Percentiles rank a stretch among this genome's conserved stretches.
Evolutionary conservation across 108 stramenopile species (phyloP).

Genomic region (Fragilaria crotonensis): DNA sequence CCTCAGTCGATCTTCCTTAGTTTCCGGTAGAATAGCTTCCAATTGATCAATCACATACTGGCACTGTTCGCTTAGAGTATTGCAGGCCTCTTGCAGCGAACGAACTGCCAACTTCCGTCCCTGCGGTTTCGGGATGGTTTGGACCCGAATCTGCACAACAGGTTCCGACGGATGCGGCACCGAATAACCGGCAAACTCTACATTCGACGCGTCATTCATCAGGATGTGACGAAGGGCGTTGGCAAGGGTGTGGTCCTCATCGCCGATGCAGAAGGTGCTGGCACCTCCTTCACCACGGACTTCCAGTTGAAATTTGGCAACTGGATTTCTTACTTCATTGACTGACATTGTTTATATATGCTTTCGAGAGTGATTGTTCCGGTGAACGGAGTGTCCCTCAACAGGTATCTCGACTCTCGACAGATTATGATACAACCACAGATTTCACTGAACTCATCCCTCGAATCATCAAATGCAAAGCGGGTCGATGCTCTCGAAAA

Average conservation of each 20-base stretch:
- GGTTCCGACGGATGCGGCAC: constrained; percentile 96
- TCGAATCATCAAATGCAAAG: too few relatives aligned
- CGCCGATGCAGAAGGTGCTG: constrained; percentile 82
- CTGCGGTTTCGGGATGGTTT: constrained; percentile 43
- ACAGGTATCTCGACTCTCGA: too few relatives aligned
- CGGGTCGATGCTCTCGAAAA: too few relatives aligned
- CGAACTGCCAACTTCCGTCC: constrained; percentile 37
- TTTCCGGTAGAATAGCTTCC: constrained; percentile 61
- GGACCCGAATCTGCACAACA: constrained; percentile 87
- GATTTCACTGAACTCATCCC: too few relatives aligned
- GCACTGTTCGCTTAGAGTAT: constrained; percentile 59
- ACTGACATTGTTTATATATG: constrained; percentile 1
- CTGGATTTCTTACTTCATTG: constrained; percentile 7
- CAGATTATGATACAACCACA: too few relatives aligned
- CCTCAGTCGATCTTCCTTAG: constrained; percentile 50
- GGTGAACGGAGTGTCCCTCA: too few relatives aligned
- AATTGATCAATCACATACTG: constrained; percentile 57
- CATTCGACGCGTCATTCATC: constrained; percentile 53
- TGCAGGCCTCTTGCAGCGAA: constrained; percentile 65
- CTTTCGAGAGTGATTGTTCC: too few relatives aligned
- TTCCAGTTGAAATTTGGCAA: constrained; percentile 19
- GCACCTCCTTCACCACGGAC: constrained; percentile 64
- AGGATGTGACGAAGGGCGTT: constrained; percentile 89
- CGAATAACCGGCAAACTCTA: constrained; percentile 91
- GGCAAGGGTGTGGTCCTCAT: constrained; percentile 96